Percentiles rank a stretch among this genome's conserved stretches.
Evolutionary conservation across 257 asterid species (phyloP).

Genomic region (Asclepias syriaca): DNA sequence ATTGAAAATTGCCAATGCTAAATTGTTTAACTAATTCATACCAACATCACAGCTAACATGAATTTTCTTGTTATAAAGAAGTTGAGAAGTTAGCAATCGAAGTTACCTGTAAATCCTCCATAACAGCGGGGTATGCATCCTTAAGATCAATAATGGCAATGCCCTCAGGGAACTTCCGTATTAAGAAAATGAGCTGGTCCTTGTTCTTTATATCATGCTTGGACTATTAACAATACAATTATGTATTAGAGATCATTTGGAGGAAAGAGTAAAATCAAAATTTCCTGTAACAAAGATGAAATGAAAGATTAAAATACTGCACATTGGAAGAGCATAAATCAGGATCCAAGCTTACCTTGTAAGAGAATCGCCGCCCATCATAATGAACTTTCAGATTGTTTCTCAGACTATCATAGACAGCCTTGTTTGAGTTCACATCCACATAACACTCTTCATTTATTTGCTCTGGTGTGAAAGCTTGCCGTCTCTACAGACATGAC

Average conservation of each 20-base stretch:
- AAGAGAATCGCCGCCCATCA: slow-evolving; percentile 10
- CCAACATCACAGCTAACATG: not conserved
- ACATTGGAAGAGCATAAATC: not conserved
- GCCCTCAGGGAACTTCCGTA: slow-evolving; percentile 61
- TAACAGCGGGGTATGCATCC: slow-evolving; percentile 70
- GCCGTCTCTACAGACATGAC: not conserved
- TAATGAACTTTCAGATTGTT: slow-evolving; percentile 10
- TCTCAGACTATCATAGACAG: slow-evolving; percentile 9
- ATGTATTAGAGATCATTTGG: not conserved
- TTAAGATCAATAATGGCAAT: slow-evolving; percentile 75
- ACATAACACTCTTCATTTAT: slow-evolving; percentile 16
- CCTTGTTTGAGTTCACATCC: slow-evolving; percentile 9
- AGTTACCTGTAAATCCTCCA: slow-evolving; percentile 90
- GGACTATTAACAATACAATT: slow-evolving; percentile 40
- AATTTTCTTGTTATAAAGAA: slow-evolving; percentile 2
- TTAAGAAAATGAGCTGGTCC: slow-evolving; percentile 49
- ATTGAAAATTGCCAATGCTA: not conserved
- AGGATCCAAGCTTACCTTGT: not conserved
- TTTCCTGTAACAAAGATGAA: not conserved
- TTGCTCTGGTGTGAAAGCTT: slow-evolving; percentile 12
- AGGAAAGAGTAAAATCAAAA: not conserved
- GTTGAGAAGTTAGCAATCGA: not conserved
- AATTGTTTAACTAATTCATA: not conserved
- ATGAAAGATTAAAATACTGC: not conserved
- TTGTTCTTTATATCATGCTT: slow-evolving; percentile 65